A percentile compares a stretch with the other conserved stretches of the same genome.
phyloP scores from a whole-genome alignment of 345 rosid species.

The Turnera subulata region DNA sequence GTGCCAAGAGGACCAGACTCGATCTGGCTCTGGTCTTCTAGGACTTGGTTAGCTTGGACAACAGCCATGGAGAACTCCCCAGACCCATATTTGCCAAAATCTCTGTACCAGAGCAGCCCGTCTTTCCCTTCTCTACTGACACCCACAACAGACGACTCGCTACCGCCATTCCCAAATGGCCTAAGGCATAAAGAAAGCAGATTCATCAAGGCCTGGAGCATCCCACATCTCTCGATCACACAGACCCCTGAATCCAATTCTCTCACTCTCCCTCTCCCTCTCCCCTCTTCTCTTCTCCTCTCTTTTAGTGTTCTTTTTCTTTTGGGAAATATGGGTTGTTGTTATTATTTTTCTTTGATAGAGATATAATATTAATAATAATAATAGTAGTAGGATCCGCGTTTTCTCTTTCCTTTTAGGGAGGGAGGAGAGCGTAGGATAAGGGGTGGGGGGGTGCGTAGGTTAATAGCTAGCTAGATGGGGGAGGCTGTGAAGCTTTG shows the following conservation, averaged over 20 bases:
- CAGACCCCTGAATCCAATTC: constrained; percentile 7
- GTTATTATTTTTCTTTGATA: too few species aligned
- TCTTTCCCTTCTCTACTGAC: constrained; percentile 58
- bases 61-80: constrained; percentile 94
- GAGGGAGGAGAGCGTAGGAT: not conserved
- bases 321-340: too few species aligned
- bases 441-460: constrained; percentile 27
- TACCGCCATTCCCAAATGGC: constrained; percentile 54
- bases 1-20: constrained; percentile 92
- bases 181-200: constrained; percentile 71
- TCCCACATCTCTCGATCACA: constrained; percentile 70
- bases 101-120: constrained; percentile 78
- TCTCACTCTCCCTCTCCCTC: constrained; percentile 13
- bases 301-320: too few species aligned
- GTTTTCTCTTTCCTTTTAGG: too few species aligned
- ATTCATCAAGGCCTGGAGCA: constrained; percentile 90
- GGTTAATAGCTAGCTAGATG: constrained; percentile 16
- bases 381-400: too few species aligned
- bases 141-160: constrained; percentile 17
- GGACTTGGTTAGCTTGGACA: constrained; percentile 79
- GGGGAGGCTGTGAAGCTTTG: constrained; percentile 10
- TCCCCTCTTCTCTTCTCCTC: not conserved
- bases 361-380: too few species aligned
- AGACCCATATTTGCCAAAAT: constrained; percentile 54
- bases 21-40: constrained; percentile 87